These are phyloP conservation scores for Tripterygium wilfordii DNA, from an alignment of 177 flowering plant species.

Conservation along the genomic window DNA sequence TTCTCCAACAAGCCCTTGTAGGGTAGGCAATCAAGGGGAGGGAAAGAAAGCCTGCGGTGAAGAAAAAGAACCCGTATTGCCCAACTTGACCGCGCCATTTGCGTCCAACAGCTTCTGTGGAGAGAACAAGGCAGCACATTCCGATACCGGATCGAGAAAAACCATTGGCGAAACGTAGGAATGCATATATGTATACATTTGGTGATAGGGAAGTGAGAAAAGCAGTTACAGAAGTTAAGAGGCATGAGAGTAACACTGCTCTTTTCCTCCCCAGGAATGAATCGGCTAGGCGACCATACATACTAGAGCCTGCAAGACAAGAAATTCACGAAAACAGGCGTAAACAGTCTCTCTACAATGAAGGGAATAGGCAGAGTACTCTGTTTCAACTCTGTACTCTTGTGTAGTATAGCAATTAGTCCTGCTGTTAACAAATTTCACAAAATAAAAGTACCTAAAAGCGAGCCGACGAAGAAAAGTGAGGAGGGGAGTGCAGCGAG, in stretches of 20 bases:
- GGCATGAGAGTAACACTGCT: conserved; percentile 41
- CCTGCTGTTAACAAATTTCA: no score
- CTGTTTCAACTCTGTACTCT: no score
- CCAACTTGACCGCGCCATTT: conserved; percentile 73
- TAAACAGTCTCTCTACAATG: no score
- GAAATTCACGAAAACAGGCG: no score
- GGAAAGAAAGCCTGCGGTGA: conserved; percentile 60
- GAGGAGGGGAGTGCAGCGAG: conserved; percentile 54
- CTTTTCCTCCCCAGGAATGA: conserved; percentile 47
- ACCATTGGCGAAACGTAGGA: conserved; percentile 56
- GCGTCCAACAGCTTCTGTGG: conserved; percentile 59
- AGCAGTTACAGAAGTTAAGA: conserved; percentile 38
- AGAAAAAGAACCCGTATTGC: conserved; percentile 62
- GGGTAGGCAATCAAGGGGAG: conserved; percentile 57
- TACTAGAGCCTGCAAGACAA: conserved; percentile 38
- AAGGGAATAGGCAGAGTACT: no score
- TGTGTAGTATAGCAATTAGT: no score
- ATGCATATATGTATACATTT: conserved; percentile 44
- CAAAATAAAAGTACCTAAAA: conserved; percentile 43
- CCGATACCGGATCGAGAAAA: conserved; percentile 61
- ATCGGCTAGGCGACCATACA: conserved; percentile 50
- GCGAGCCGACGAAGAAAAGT: conserved; percentile 54
- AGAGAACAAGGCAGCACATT: conserved; percentile 52
- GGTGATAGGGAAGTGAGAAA: conserved; percentile 56
- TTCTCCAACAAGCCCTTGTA: conserved; percentile 44